Base-by-base conservation (phyloP, 2,329 filamentous ascomycete genomes). In the Fusarium irregulare region DNA sequence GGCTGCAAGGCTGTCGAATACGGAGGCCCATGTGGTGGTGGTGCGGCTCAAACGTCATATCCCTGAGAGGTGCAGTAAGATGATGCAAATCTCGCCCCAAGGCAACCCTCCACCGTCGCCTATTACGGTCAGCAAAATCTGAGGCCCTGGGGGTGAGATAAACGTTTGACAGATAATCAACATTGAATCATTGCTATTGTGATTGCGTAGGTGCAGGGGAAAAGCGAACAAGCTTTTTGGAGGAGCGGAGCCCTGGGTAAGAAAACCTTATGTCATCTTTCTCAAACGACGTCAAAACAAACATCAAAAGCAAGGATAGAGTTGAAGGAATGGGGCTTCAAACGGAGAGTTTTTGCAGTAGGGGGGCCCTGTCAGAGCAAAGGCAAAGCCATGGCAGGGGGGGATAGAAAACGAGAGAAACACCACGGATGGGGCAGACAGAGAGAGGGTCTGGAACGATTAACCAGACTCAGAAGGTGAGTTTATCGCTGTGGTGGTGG, bases 11-110 rank as follows among this genome's bases (percentile, higher is more conserved):
- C 60, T 60, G 40, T 34, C 18, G 23, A 56, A 34, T 37, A 56
- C 18, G 42, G 27, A 55, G 45, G 25, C 13, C 46, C 60, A 46
- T 56, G 32, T 48, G 53, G 53, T 65, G 51, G 50, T 70, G 66
- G 66, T 67, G 46, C 62, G 53, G 60, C 62, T 66, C 46, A 66
- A 69, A 74, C 72, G 72, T 74, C 72, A 74, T 74, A 64, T 57
- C 58, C 42, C 21, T 27, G 28, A 6, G 56, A 46, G 49, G 60
- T 55, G 53, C 50, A 65, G 62, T 62, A 51, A 41, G 51, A 74
- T 74, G 72, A 73, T 74, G 72, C 70, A 74, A 65, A 53, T 37
- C 34, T 66, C 51, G 58, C 61, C 62, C 56, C 56, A 50, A 34
- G 50, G 59, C 56, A 71, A 64, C 69, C 66, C 60, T 59, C 60